A percentile compares a stretch with the other conserved stretches of the same genome.
phyloP scores from a whole-genome alignment of 1,284 basidiomycete species.

The Irpex sp. region DNA sequence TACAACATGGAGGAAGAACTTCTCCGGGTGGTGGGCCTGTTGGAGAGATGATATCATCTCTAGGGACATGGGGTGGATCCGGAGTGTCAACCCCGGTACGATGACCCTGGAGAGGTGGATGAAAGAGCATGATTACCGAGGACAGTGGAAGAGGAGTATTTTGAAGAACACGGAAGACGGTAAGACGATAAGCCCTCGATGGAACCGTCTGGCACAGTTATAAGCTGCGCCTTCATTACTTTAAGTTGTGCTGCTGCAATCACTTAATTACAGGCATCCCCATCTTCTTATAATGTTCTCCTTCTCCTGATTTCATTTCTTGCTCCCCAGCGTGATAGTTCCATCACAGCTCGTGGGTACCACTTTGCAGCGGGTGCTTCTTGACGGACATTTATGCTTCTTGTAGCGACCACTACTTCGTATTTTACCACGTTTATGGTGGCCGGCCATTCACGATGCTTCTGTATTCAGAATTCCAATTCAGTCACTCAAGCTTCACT shows the following conservation, averaged over 20 bases:
- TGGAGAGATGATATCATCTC: slow-evolving; percentile 36
- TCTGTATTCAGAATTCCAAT: no score
- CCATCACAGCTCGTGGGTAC: no score
- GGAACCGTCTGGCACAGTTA: background rate
- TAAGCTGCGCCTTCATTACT: background rate
- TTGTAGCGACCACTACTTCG: no score
- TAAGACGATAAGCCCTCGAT: slow-evolving; percentile 8
- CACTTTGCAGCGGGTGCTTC: no score
- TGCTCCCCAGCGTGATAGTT: background rate
- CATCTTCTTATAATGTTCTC: background rate
- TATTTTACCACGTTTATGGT: no score
- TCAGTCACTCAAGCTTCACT: no score
- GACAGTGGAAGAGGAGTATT: slow-evolving; percentile 9
- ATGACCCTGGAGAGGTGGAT: slow-evolving; percentile 14
- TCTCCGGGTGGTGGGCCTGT: slow-evolving; percentile 34
- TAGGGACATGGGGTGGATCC: slow-evolving; percentile 38
- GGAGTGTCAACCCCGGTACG: slow-evolving; percentile 29
- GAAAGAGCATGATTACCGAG: slow-evolving; percentile 12
- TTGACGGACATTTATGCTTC: no score
- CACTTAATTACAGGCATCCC: no score
- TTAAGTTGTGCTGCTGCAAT: background rate
- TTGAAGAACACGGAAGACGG: slow-evolving; percentile 19
- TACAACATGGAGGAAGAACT: slow-evolving; percentile 34
- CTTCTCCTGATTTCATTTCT: background rate
- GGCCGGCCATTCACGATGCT: no score